Percentiles rank a stretch among this genome's conserved stretches.
Evolutionary conservation across 108 stramenopile species (phyloP).

Genomic region (Aurantiochytrium sp.): DNA sequence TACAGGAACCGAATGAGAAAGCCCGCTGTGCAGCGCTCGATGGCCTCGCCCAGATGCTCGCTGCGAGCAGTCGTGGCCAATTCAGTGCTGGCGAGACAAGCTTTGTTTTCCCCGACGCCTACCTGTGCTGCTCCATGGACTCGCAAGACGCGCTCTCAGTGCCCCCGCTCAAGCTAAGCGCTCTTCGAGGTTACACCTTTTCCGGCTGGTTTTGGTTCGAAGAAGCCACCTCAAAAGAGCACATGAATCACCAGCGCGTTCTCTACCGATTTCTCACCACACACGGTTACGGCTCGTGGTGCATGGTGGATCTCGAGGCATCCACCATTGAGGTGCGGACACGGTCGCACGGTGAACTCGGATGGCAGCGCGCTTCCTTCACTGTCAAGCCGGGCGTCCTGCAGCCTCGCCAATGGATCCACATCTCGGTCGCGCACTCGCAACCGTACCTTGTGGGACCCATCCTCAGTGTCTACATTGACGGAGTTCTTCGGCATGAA

Average conservation of each 20-base stretch:
- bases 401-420: neutral
- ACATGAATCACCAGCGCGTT: neutral
- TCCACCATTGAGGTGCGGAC: neutral
- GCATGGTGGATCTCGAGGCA: neutral
- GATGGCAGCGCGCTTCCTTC: neutral
- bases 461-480: neutral
- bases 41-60: neutral
- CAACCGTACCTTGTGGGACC: neutral
- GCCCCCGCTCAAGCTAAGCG: neutral
- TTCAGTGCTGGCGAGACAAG: neutral
- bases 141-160: neutral
- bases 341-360: neutral
- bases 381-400: neutral
- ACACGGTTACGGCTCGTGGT: neutral
- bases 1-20: neutral
- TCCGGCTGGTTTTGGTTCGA: neutral
- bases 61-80: neutral
- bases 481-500: neutral
- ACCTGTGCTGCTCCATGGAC: neutral
- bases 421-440: neutral
- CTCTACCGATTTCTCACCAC: neutral
- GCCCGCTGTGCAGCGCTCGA: neutral
- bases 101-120: constrained; percentile 5
- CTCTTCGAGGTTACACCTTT: neutral
- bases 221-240: neutral